Base-by-base conservation (phyloP, 2,329 filamentous ascomycete species). In the Exophiala calicioides region DNA sequence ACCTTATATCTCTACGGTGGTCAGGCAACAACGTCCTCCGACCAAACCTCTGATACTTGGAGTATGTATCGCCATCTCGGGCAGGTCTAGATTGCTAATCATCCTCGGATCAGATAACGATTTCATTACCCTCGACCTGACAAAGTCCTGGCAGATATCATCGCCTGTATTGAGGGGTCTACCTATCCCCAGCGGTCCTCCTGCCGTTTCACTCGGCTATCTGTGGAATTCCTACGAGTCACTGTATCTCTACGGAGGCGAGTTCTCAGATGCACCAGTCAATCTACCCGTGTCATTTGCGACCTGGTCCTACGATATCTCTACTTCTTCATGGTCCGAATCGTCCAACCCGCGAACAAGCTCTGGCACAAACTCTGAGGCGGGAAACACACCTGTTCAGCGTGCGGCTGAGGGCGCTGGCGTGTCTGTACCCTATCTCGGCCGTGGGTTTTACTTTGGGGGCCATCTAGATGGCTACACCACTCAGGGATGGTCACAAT, bases 1-100 rank as follows among this genome's bases (percentile, higher is more conserved):
- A 90, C 85, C 0, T 61, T 90, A 3, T 90, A 88, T 62, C 77
- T 88, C 44, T 90, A 88, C 57, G 86, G 86, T 26, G 87, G 86
- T 19, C 77, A 85, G 56, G 77, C 80, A 10, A 85, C 75, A 38
- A 78, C 73, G 1, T 65, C 74, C 12, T 64, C 74, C 10, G 74
- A 75, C 26, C 85, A 90, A 58, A 75, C 69, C 1, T 66, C 70
- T 4, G 70, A 88, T 60, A 84, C 80, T 1, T 90, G 86, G 86
- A 88, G 82, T 85, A 73, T 59, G 78, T 61, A 10, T 13, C 37
- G 9, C 16, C 19, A n/a, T 13, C 12, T 26, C 8, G 8, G 5
- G 6, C 54, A 60, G 39, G 31, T 21, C 33, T 30, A 9, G 3
- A 26, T 19, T 18, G 43, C 45, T 44, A 30, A 37, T 16, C 35